Conservation (phyloP, 306 rosid species). For the Elaeagnus macrophylla region DNA sequence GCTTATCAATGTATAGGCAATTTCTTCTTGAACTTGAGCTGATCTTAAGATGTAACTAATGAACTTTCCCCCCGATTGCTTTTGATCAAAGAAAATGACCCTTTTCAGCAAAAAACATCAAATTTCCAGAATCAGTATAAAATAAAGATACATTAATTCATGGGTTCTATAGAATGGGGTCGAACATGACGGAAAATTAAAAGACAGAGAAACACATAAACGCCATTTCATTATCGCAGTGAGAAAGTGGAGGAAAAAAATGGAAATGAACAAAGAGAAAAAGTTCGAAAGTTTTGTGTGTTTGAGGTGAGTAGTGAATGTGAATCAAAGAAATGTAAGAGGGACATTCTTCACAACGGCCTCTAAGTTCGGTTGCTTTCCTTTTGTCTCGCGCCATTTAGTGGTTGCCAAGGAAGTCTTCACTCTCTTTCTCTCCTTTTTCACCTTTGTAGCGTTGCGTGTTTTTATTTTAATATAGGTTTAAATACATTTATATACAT, state of each 20-base stretch:
- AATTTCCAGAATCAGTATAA: not conserved
- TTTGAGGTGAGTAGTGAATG: conserved; percentile 33
- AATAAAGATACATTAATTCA: not conserved
- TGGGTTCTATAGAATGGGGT: conserved; percentile 5
- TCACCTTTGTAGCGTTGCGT: conserved; percentile 27
- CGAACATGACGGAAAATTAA: conserved; percentile 6
- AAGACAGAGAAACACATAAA: not conserved
- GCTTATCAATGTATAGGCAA: conserved; percentile 6
- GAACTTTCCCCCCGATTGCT: conserved; percentile 7
- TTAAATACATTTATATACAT: too few relatives aligned
- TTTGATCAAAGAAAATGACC: conserved; percentile 11
- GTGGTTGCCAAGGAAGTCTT: conserved; percentile 48
- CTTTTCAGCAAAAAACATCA: conserved; percentile 14
- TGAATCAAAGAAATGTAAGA: conserved; percentile 36
- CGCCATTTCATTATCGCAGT: not conserved
- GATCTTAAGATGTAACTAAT: conserved; percentile 17
- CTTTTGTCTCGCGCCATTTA: conserved; percentile 75
- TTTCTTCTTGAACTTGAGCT: conserved; percentile 23
- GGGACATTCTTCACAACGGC: conserved; percentile 61
- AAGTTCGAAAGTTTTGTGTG: conserved; percentile 19
- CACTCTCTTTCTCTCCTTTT: conserved; percentile 18
- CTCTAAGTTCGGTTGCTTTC: conserved; percentile 59
- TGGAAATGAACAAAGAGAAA: not conserved
- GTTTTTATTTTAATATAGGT: too few relatives aligned
- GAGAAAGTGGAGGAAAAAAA: conserved; percentile 10